phyloP scores from a whole-genome alignment of 2,329 filamentous ascomycete genomes.

The Nannizziopsis arthrosporioides region DNA sequence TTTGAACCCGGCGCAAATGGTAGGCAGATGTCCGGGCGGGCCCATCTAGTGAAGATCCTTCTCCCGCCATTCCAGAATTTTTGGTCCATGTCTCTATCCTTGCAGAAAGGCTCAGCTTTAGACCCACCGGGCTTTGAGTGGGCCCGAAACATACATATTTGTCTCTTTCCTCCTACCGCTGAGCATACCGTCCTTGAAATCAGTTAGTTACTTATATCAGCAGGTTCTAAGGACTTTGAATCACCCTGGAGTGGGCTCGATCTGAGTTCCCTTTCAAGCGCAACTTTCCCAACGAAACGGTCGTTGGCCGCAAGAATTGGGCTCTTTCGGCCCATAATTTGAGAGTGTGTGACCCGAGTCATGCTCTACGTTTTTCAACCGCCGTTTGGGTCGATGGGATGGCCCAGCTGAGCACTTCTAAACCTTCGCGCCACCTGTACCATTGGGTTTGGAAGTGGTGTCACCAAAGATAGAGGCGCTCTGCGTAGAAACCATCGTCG shows the following conservation, averaged over 20 bases:
- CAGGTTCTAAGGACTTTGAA: neutral
- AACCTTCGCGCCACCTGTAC: no score
- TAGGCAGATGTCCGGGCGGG: neutral
- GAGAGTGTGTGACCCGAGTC: neutral
- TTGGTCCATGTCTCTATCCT: conserved; percentile 2
- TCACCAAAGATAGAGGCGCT: conserved; percentile 1
- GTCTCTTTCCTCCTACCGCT: neutral
- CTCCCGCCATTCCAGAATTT: conserved; percentile 13
- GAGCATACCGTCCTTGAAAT: neutral
- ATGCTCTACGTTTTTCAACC: neutral
- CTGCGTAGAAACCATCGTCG: neutral
- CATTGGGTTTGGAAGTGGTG: neutral
- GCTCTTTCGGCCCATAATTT: neutral
- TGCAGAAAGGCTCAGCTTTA: neutral
- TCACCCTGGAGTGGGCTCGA: neutral
- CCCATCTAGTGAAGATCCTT: conserved; percentile 7
- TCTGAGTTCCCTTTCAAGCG: neutral
- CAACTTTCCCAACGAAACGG: neutral
- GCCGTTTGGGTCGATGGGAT: no score
- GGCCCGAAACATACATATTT: conserved; percentile 7
- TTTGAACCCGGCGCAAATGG: neutral
- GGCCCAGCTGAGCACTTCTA: no score
- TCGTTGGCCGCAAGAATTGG: neutral
- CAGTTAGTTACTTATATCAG: neutral
- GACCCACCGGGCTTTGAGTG: neutral